Evolutionary conservation across 78 protist species (phyloP), one percentile per base, ranked within the genome.

Genomic region (Dictyostelium firmibasis): DNA sequence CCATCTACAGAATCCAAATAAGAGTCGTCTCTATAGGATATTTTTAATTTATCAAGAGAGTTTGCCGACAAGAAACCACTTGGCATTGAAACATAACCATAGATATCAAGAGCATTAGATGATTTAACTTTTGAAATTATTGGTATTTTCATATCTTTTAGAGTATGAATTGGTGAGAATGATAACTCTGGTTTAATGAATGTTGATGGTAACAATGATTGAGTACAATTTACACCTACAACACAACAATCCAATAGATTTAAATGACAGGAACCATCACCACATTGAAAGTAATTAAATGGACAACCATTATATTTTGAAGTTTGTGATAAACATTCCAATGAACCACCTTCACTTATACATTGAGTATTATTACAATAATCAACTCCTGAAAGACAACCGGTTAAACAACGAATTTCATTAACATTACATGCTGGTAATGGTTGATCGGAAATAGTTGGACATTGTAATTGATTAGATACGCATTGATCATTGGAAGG

Each of bases 271-370:
- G 41, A 14, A 10, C 92, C 92, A 38, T 47, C 57, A 16, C 41
- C 76, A 76, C 92, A 86, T 76, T 76, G 83, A 27, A 44, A 86
- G 6, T 74, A 57, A 20, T 70, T 62, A 38, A 86, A 50, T 86
- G 92, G 92, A 76, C 92, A 86, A 77, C 92, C 92, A 27, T 53
- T 4, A 16, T 57, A 86, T 57, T 16, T 57, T 18, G 83, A 41
- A 14, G 14, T 53, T 25, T 60, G 67, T 74, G 70, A 64, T 3
- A 10, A 13, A 50, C 85, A 81, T n/a, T 18, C 11, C 0, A 9
- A 14, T 20, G n/a, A 10, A 47, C 18, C 25, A 35, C 29, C 36
- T 3, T 29, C 77, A 23, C 27, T 13, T 18, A 29, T 11, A 8
- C 41, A 50, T 7, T 27, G 31, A 13, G 74, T 27, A 76, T 53